Conservation (phyloP, 805 yeast genomes). For the Yarrowia sp. region DNA sequence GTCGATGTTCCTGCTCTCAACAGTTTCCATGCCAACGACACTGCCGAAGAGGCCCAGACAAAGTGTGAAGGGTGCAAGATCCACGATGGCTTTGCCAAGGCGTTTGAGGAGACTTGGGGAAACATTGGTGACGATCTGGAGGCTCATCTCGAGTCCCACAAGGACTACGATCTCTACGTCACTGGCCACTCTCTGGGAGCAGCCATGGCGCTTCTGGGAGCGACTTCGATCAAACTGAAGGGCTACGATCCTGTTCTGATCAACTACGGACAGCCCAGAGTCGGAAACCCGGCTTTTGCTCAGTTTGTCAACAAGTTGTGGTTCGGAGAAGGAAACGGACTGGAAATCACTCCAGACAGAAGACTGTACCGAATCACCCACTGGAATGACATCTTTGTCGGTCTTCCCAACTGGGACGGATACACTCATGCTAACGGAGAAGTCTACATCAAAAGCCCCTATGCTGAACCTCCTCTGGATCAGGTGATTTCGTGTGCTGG, state of each 20-base stretch:
- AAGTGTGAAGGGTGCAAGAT: slow-evolving; percentile 14
- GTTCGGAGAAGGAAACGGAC: slow-evolving; percentile 17
- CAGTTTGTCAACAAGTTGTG: slow-evolving; percentile 19
- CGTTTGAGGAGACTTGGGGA: slow-evolving; percentile 6
- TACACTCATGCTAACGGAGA: slow-evolving; percentile 19
- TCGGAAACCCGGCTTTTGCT: neutral
- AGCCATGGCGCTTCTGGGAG: slow-evolving; percentile 16
- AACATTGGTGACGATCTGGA: slow-evolving; percentile 10
- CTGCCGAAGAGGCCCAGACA: neutral
- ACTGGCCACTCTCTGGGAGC: slow-evolving; percentile 19
- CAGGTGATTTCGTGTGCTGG: slow-evolving; percentile 8
- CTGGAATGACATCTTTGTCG: slow-evolving; percentile 20
- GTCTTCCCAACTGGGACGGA: slow-evolving; percentile 23
- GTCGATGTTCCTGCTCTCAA: slow-evolving; percentile 11
- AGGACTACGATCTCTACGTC: slow-evolving; percentile 8
- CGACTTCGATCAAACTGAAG: slow-evolving; percentile 6
- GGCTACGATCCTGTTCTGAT: slow-evolving; percentile 16
- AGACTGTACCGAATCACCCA: slow-evolving; percentile 29
- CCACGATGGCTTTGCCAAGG: slow-evolving; percentile 24
- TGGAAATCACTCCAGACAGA: slow-evolving; percentile 16
- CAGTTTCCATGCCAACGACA: neutral
- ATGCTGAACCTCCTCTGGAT: neutral
- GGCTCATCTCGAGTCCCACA: neutral
- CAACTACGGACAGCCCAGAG: slow-evolving; percentile 23
- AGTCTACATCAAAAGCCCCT: slow-evolving; percentile 6